Conservation (phyloP, 345 rosid genomes). For the Psidium guajava region DNA sequence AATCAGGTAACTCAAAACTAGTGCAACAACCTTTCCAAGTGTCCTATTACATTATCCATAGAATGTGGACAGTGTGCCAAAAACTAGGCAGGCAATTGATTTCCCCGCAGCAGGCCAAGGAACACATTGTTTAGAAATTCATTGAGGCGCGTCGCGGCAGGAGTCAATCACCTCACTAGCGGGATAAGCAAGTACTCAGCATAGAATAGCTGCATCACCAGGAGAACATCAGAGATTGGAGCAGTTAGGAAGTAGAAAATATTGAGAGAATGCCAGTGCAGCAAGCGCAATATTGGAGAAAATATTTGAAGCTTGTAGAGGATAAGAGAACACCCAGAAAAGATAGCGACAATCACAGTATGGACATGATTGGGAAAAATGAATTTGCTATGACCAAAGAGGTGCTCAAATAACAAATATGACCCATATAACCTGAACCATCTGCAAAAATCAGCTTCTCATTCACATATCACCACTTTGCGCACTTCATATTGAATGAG, state of each 20-base stretch:
- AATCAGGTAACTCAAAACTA: not conserved
- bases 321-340: not conserved
- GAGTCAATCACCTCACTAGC: constrained; percentile 41
- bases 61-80: not conserved
- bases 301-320: not conserved
- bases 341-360: not conserved
- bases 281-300: not conserved
- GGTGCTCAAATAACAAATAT: not conserved
- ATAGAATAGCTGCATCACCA: constrained; percentile 66
- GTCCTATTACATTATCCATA: not conserved
- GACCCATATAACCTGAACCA: not conserved
- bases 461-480: not conserved
- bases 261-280: not conserved
- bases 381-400: not conserved
- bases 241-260: not conserved
- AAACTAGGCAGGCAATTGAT: not conserved
- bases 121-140: not conserved
- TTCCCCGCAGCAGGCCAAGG: not conserved
- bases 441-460: not conserved
- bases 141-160: not conserved
- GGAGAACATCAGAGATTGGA: not conserved
- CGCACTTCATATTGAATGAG: not conserved
- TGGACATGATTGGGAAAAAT: not conserved
- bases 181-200: constrained; percentile 90
- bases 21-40: not conserved